Evolutionary conservation across 306 rosid genomes (phyloP).

Genomic region (Citrullus amarus): DNA sequence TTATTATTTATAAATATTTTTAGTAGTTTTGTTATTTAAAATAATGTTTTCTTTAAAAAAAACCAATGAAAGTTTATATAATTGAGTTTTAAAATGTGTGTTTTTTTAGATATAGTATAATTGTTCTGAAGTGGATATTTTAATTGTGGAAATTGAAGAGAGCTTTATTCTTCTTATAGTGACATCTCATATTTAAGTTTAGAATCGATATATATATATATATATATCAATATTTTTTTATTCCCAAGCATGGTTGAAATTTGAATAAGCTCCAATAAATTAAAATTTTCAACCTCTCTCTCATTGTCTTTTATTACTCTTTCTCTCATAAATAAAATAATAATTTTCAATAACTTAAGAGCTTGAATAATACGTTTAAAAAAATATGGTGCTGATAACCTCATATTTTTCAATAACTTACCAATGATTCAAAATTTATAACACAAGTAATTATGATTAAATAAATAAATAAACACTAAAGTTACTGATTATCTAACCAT

Average conservation of each 20-base stretch:
- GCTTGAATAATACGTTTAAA: no score
- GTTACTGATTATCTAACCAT: no score
- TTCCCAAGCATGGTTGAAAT: background rate
- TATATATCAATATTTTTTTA: background rate
- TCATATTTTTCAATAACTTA: no score
- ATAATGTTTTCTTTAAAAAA: no score
- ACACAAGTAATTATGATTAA: background rate
- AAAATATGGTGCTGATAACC: no score
- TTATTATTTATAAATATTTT: no score
- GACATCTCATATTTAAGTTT: background rate
- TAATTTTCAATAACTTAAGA: no score
- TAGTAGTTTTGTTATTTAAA: no score
- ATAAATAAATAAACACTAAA: background rate
- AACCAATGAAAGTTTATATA: no score
- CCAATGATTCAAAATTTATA: background rate
- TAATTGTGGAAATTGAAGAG: background rate
- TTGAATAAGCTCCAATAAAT: background rate
- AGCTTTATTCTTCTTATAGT: background rate
- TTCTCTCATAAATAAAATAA: background rate
- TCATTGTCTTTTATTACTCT: background rate
- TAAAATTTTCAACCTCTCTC: background rate
- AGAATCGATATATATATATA: background rate
- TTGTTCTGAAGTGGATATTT: no score
- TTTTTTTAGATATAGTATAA: no score
- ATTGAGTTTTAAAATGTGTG: no score